A percentile compares a stretch with the other conserved stretches of the same genome.
These are phyloP conservation scores for Chaetomium tenue DNA, from an alignment of 495 filamentous ascomycete species.

Conservation along the genomic window DNA sequence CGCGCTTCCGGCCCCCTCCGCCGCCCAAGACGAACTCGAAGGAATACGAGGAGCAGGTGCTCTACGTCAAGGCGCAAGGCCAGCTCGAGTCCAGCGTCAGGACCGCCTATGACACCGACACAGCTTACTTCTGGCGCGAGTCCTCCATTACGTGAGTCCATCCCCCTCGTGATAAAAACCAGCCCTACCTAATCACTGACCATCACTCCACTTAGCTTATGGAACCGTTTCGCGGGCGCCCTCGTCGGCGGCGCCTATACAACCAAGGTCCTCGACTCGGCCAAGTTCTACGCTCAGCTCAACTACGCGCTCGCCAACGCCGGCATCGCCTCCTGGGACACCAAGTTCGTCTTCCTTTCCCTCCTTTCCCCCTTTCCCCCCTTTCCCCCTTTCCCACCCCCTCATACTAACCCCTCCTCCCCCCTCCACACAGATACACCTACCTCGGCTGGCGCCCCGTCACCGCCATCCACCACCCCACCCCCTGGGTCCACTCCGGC, in stretches of 20 bases:
- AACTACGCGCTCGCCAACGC: slow-evolving; percentile 45
- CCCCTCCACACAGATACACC: slow-evolving; percentile 17
- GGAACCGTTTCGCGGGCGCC: slow-evolving; percentile 39
- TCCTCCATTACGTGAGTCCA: slow-evolving; percentile 33
- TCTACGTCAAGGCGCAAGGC: slow-evolving; percentile 35
- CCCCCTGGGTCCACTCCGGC: slow-evolving; percentile 29
- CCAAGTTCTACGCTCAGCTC: slow-evolving; percentile 39
- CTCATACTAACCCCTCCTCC: background rate
- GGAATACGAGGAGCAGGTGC: slow-evolving; percentile 27
- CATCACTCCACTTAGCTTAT: slow-evolving; percentile 21
- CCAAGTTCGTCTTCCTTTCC: slow-evolving; percentile 22
- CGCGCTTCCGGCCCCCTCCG: slow-evolving; percentile 28
- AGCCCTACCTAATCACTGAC: background rate
- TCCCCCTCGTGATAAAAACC: background rate
- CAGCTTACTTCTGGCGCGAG: slow-evolving; percentile 39
- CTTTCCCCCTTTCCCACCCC: too few relatives aligned
- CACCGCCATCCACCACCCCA: slow-evolving; percentile 35
- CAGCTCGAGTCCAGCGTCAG: slow-evolving; percentile 29
- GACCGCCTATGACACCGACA: slow-evolving; percentile 32
- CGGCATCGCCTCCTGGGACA: slow-evolving; percentile 35
- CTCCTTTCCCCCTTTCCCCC: background rate
- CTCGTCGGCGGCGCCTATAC: slow-evolving; percentile 30
- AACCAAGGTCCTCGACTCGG: slow-evolving; percentile 31
- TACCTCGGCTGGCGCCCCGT: slow-evolving; percentile 38
- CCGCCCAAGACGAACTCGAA: slow-evolving; percentile 26